Base-by-base conservation (phyloP, 208 protist genomes). In the Phytomonas francai region DNA sequence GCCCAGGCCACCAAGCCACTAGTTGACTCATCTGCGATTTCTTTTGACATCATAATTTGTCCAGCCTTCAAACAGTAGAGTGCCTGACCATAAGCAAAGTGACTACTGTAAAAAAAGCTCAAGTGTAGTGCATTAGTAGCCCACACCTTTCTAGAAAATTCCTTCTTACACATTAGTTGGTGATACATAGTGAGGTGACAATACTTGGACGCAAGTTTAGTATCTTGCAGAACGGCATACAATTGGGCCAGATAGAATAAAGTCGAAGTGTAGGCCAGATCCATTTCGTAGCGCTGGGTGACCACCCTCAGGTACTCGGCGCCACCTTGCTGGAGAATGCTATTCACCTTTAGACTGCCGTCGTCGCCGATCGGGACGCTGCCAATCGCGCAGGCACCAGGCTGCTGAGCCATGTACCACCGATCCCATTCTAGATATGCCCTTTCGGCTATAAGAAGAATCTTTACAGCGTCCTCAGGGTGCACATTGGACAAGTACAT, bases 171-270 rank as follows among this genome's bases (percentile, higher is more conserved):
- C 61, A 90, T 68, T 28, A 95, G 77, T 64, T 96, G 91, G 30
- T 82, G 75, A 71, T 94, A 85, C 69, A 97, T 72, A 11, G 93
- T 96, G 22, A 85, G 75, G 65, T 93, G 88, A 67, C 91, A 96
- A 76, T 94, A 95, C 34, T 81, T 72, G 8, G 85, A 83, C 54
- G 89, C 84, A 31, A 79, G 51, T 22, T 66, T 64, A 51, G 79
- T 59, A 63, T 91, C 74, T 42, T 82, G 67, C 68, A 76, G 69
- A 19, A 73, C 56, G 0, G 85, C 79, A 66, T 87, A 83, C 67
- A 92, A 78, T 68, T 97, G 93, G 12, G 91, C 91, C 32, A 96
- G 69, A 54, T 91, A 96, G 77, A 96, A 96, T 19, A 93, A 67
- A 27, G 88, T 96, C 4, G 77, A 77, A 29, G 84, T 94, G 79